Evolutionary conservation across 2,329 filamentous ascomycete genomes (phyloP).

Genomic region (Tolypocladium cylindrosporum): DNA sequence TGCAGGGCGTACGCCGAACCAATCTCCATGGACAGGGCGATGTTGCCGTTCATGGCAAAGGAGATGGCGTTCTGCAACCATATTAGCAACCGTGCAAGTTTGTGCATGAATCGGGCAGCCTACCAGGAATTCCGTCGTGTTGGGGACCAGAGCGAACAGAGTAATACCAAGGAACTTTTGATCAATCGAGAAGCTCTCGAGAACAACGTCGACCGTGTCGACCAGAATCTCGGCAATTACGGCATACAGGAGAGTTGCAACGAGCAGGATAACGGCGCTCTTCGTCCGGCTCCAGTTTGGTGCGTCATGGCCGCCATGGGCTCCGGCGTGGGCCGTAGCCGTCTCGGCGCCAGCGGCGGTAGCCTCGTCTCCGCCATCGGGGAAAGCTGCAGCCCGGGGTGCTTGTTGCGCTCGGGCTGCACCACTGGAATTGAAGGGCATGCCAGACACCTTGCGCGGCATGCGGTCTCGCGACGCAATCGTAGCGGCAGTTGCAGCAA

Average conservation of each 20-base stretch:
- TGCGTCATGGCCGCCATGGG: slow-evolving; percentile 80
- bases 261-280: slow-evolving; percentile 80
- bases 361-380: slow-evolving; percentile 36
- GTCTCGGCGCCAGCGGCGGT: slow-evolving; percentile 17
- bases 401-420: slow-evolving; percentile 17
- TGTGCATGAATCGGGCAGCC: slow-evolving; percentile 19
- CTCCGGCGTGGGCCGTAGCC: slow-evolving; percentile 21
- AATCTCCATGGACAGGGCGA: slow-evolving; percentile 97
- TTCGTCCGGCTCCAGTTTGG: slow-evolving; percentile 94
- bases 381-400: slow-evolving; percentile 26
- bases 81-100: slow-evolving; percentile 1
- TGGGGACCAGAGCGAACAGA: slow-evolving; percentile 90
- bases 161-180: slow-evolving; percentile 98
- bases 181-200: slow-evolving; percentile 83
- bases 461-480: slow-evolving; percentile 68
- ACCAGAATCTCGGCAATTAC: slow-evolving; percentile 95
- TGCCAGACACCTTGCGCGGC: slow-evolving; percentile 26
- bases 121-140: slow-evolving; percentile 95
- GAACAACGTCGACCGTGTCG: slow-evolving; percentile 91
- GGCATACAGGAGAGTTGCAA: slow-evolving; percentile 87
- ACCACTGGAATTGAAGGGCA: slow-evolving; percentile 7
- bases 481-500: slow-evolving; percentile 83
- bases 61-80: slow-evolving; percentile 77
- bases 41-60: slow-evolving; percentile 99
- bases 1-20: slow-evolving; percentile 94